Percentiles rank a stretch among this genome's conserved stretches.
phyloP scores from a whole-genome alignment of 2,329 filamentous ascomycete species.

The Colletotrichum sp. region DNA sequence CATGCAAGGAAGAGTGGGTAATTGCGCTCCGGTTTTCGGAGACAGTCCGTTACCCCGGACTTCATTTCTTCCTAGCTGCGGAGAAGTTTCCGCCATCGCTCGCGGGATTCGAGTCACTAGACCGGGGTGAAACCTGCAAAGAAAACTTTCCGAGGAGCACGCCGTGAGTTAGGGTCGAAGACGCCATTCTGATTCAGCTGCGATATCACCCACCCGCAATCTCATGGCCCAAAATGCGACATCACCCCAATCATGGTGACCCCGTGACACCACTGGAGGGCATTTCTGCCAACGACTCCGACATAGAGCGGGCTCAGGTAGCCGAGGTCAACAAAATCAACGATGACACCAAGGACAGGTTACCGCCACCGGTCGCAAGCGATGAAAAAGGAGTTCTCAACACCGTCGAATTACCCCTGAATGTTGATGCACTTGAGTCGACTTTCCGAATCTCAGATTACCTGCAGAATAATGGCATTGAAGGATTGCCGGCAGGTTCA shows the following conservation, averaged over 20 bases:
- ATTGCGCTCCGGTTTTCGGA: slow-evolving; percentile 8
- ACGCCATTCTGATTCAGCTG: not conserved
- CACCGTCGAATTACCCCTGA: not conserved
- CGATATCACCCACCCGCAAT: not conserved
- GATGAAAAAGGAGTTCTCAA: not conserved
- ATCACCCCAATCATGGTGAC: not conserved
- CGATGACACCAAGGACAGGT: not conserved
- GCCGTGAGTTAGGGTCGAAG: not conserved
- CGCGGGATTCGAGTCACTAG: not conserved
- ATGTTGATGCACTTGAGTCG: not conserved
- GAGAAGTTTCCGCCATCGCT: not conserved
- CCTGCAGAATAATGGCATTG: not conserved
- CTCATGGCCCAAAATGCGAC: not conserved
- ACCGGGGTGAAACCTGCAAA: not conserved
- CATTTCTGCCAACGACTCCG: not conserved
- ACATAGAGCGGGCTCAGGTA: not conserved
- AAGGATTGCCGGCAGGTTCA: not conserved
- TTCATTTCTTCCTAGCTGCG: not conserved
- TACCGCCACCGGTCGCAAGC: not conserved
- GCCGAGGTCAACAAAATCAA: not conserved
- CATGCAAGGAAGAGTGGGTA: not conserved
- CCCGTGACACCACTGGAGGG: not conserved
- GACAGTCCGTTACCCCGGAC: not conserved
- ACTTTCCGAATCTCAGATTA: not conserved
- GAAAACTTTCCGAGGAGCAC: not conserved